Base-by-base conservation (phyloP, 2,329 filamentous ascomycete species). In the Botryotinia globosa region DNA sequence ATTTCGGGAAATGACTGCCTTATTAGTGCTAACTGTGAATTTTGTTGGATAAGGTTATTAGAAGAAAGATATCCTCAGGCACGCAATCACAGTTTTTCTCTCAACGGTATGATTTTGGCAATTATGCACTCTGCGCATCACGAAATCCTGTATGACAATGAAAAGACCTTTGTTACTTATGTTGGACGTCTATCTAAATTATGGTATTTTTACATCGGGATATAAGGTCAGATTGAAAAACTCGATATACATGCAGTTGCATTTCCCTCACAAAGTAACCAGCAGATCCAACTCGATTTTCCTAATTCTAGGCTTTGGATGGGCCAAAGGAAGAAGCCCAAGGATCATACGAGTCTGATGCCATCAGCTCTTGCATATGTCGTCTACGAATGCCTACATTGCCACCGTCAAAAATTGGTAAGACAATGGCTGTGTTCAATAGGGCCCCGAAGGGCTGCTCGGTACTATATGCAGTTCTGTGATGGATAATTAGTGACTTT, bases 321-420 rank as follows among this genome's bases (percentile, higher is more conserved):
- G 62, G 72, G 25, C 58, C 74, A 64, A 74, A 82, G 4, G 81
- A 82, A 20, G 82, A 77, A 18, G 79, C 82, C 85, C 85, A 87
- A 1, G 85, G 81, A 75, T 84, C 79, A 76, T 87, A 87, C 3
- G 77, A 81, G 0, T 83, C 80, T 5, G 77, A 76, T 73, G 83
- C 78, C 76, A 87, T 83, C 32, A 86, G 79, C 72, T 81, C 80
- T 76, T 87, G 83, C 72, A 87, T 75, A 72, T 86, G 83, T 42
- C 85, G 80, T 69, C 85, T 82, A 58, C 86, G 80, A 10, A 88
- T 83, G 0, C 86, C 86, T 18, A 88, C 82, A 77, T 88, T 88
- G 0, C 86, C 86, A 0, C 86, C 85, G 73, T 88, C 86, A 72
- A 88, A 87, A 37, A 84, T 83, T 4, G 85, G 85, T 68, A 87